phyloP scores from a whole-genome alignment of 2,329 filamentous ascomycete genomes.

The Tolypocladium ophioglossoides region DNA sequence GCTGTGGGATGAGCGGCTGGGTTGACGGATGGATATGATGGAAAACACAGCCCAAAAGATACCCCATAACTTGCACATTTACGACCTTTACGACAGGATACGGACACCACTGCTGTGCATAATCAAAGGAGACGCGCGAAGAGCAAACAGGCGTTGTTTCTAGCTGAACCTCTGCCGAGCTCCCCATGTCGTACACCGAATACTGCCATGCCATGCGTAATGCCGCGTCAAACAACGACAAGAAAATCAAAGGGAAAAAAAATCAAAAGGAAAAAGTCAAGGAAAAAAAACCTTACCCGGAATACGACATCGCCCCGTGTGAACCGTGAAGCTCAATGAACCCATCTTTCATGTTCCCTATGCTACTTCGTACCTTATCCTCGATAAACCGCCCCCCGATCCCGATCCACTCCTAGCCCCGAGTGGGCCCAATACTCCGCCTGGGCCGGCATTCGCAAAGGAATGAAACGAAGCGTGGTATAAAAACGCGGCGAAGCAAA shows the following conservation, averaged over 20 bases:
- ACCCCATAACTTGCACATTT: neutral
- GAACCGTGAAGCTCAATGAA: neutral
- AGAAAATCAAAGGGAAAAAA: too few relatives aligned
- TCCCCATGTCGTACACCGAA: neutral
- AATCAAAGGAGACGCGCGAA: neutral
- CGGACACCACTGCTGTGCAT: neutral
- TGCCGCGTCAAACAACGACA: neutral
- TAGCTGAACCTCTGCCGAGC: neutral
- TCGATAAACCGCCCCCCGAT: neutral
- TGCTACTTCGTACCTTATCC: neutral
- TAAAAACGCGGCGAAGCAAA: neutral
- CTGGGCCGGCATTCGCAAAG: neutral
- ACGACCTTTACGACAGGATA: neutral
- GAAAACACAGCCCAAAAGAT: neutral
- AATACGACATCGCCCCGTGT: too few relatives aligned
- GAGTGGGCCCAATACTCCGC: neutral
- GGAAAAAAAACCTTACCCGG: neutral
- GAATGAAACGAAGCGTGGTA: neutral
- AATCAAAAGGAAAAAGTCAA: too few relatives aligned
- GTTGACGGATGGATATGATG: slow-evolving; percentile 6
- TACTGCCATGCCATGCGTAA: neutral
- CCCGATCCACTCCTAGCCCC: neutral
- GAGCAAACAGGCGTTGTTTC: neutral
- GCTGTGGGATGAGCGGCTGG: slow-evolving; percentile 62
- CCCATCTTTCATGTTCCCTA: neutral